A percentile compares a stretch with the other conserved stretches of the same genome.
phyloP scores from a whole-genome alignment of 805 yeast species.

The Kazachstania kunashirensis region DNA sequence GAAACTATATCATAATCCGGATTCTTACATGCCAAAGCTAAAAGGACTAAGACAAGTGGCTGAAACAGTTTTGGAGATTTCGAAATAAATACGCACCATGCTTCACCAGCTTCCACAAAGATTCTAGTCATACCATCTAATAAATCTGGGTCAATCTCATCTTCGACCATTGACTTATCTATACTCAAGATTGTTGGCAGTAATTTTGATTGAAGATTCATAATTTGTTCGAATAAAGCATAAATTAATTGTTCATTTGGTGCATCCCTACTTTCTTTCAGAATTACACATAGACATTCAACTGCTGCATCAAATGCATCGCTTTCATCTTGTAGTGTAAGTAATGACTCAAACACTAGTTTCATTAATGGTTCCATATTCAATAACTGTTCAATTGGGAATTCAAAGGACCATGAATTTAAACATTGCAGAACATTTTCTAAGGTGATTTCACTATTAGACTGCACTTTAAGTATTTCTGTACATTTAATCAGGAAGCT shows the following conservation, averaged over 20 bases:
- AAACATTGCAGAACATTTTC: constrained; percentile 58
- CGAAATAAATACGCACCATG: constrained; percentile 86
- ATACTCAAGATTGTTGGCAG: constrained; percentile 27
- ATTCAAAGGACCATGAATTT: constrained; percentile 85
- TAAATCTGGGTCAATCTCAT: constrained; percentile 46
- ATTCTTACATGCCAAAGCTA: constrained; percentile 61
- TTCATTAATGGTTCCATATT: constrained; percentile 53
- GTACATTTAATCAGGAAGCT: constrained; percentile 45
- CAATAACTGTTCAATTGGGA: constrained; percentile 63
- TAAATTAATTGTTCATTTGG: constrained; percentile 52
- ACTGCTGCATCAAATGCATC: constrained; percentile 74
- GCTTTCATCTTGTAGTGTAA: constrained; percentile 30
- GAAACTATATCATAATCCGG: constrained; percentile 83
- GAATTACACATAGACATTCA: constrained; percentile 75
- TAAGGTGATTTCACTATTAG: constrained; percentile 17
- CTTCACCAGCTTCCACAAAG: constrained; percentile 86
- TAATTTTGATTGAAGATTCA: constrained; percentile 48
- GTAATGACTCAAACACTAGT: constrained; percentile 55
- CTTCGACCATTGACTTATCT: constrained; percentile 25
- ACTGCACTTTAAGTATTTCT: constrained; percentile 8
- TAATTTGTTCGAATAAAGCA: constrained; percentile 58
- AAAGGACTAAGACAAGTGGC: constrained; percentile 62
- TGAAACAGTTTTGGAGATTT: constrained; percentile 58
- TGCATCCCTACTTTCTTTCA: constrained; percentile 73
- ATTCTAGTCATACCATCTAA: constrained; percentile 64